Conservation (phyloP, 2,329 filamentous ascomycete species). For the Curvularia sp. region DNA sequence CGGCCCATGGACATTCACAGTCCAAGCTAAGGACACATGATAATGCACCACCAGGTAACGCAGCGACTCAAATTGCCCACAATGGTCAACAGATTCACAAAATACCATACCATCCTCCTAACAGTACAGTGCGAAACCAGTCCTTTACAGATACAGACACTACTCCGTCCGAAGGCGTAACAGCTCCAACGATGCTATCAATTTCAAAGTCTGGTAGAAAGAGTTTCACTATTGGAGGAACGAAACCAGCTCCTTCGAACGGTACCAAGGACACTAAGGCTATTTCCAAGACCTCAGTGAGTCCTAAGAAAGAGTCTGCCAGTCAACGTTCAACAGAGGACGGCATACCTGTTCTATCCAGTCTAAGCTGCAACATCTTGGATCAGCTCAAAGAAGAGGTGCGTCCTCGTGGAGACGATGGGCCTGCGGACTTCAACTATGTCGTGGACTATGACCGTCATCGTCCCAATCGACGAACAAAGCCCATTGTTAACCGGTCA, state of each 20-base stretch:
- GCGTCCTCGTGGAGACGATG: constrained; percentile 22
- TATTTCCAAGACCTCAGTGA: background rate
- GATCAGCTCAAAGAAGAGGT: constrained; percentile 41
- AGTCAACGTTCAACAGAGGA: background rate
- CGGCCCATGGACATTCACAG: constrained; percentile 23
- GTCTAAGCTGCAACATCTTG: constrained; percentile 39
- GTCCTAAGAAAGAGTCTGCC: background rate
- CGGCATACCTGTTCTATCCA: constrained; percentile 29
- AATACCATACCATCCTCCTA: constrained; percentile 35
- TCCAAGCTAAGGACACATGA: constrained; percentile 5
- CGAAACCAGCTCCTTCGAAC: background rate
- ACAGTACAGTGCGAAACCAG: constrained; percentile 12
- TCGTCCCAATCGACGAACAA: constrained; percentile 22
- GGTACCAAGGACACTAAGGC: constrained; percentile 1
- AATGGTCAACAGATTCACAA: constrained; percentile 42
- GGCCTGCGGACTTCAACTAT: constrained; percentile 21
- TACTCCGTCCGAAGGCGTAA: constrained; percentile 18
- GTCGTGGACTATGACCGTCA: constrained; percentile 31
- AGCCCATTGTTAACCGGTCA: constrained; percentile 42
- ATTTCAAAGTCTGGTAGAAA: constrained; percentile 32
- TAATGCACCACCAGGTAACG: constrained; percentile 17
- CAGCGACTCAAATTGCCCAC: constrained; percentile 23
- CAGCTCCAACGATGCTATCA: constrained; percentile 17
- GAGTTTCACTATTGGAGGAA: constrained; percentile 26
- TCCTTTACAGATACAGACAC: constrained; percentile 1